phyloP scores from a whole-genome alignment of 768 basidiomycete species.

The Cyclocybe cylindracea region DNA sequence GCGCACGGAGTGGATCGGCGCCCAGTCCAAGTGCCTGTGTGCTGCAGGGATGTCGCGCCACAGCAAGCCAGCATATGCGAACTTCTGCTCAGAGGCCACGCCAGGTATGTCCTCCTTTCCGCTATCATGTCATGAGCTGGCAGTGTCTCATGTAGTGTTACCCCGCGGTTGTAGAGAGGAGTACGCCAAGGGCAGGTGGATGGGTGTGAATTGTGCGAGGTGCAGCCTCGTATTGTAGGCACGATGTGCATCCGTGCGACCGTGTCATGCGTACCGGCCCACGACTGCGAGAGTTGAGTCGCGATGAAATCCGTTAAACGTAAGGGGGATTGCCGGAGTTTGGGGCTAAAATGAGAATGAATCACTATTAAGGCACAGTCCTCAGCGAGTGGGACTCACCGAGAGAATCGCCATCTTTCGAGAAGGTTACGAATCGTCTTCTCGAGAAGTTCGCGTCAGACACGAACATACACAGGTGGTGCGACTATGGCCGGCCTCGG shows the following conservation, averaged over 20 bases:
- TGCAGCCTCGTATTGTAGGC: constrained; percentile 46
- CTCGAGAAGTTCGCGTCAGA: constrained; percentile 41
- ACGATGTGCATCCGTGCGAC: constrained; percentile 53
- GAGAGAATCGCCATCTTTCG: constrained; percentile 39
- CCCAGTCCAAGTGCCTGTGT: constrained; percentile 41
- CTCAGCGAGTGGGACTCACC: constrained; percentile 55
- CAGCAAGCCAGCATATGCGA: constrained; percentile 48
- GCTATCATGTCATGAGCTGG: not conserved
- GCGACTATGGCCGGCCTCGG: not conserved
- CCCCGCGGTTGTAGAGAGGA: constrained; percentile 40
- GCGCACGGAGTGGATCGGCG: constrained; percentile 49
- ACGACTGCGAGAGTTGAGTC: constrained; percentile 49
- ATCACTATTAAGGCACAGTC: constrained; percentile 48
- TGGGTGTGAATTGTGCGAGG: constrained; percentile 50
- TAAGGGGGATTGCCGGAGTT: constrained; percentile 24
- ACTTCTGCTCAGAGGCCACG: constrained; percentile 65
- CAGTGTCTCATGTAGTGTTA: constrained; percentile 1
- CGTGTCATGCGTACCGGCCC: constrained; percentile 40
- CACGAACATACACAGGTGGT: constrained; percentile 53
- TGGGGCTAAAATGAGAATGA: constrained; percentile 4
- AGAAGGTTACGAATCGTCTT: constrained; percentile 59
- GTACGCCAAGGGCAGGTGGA: constrained; percentile 49
- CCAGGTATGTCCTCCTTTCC: constrained; percentile 40
- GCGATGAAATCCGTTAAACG: constrained; percentile 49
- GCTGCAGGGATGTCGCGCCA: constrained; percentile 52